Conservation (phyloP, 106 monocot genomes). For the Allium fistulosum region DNA sequence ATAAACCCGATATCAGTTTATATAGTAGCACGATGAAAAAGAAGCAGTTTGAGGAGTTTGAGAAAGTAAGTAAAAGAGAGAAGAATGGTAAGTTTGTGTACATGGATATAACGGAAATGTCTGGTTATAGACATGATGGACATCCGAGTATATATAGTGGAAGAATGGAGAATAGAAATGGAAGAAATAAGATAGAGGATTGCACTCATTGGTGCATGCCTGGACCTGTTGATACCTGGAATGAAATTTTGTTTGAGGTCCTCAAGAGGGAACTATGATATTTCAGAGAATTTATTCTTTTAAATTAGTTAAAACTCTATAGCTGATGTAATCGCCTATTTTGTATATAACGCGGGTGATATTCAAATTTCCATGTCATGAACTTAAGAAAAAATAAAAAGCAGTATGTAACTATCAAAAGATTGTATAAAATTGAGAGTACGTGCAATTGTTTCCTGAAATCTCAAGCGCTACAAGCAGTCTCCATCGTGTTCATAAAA, state of each 20-base stretch:
- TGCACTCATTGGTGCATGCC: conserved; percentile 77
- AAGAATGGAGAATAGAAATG: conserved; percentile 12
- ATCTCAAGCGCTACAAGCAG: no score
- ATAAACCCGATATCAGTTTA: neutral
- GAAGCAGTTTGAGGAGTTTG: conserved; percentile 1
- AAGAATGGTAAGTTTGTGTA: conserved; percentile 33
- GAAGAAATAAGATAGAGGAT: conserved; percentile 10
- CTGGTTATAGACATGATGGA: conserved; percentile 57
- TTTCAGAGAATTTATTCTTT: no score
- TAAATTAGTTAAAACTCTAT: no score
- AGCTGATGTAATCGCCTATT: no score
- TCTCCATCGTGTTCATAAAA: no score
- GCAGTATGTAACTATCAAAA: no score
- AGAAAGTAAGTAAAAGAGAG: conserved; percentile 3
- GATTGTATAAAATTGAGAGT: no score
- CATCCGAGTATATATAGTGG: conserved; percentile 66
- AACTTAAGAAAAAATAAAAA: no score
- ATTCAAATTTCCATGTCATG: no score
- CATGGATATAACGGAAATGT: conserved; percentile 50
- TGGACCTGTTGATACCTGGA: conserved; percentile 54
- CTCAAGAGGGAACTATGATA: conserved; percentile 2
- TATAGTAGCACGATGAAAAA: neutral
- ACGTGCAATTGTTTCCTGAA: no score
- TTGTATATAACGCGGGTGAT: no score
- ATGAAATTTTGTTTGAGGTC: conserved; percentile 38